Percentiles rank a stretch among this genome's conserved stretches.
These are phyloP conservation scores for Trichoderma arundinaceum DNA, from an alignment of 2,329 filamentous ascomycete species.

Conservation along the genomic window DNA sequence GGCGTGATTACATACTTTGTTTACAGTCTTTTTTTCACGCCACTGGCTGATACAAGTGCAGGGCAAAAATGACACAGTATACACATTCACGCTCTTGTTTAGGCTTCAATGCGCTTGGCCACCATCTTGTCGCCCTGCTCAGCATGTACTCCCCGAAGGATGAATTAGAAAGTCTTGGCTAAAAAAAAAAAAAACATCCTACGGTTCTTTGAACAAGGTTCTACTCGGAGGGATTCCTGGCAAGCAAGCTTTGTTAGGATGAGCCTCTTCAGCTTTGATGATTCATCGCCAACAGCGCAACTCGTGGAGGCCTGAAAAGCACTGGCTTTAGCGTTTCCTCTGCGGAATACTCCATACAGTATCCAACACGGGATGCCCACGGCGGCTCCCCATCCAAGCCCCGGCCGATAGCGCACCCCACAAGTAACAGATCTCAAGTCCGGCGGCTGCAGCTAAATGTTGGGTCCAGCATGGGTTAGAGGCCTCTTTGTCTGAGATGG, in stretches of 20 bases:
- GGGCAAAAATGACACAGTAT: conserved; percentile 3
- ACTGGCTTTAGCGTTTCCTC: not conserved
- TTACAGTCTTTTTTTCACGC: not conserved
- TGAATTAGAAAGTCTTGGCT: not conserved
- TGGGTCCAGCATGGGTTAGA: conserved; percentile 20
- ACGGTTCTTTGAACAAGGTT: not conserved
- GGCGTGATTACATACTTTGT: conserved; percentile 12
- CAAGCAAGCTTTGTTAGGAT: not conserved
- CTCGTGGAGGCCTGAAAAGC: not conserved
- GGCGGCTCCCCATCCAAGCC: conserved; percentile 9
- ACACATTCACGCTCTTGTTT: not conserved
- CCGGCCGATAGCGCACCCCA: conserved; percentile 27
- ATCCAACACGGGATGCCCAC: conserved; percentile 2
- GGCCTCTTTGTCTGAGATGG: conserved; percentile 16
- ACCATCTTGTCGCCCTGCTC: not conserved
- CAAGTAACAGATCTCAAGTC: conserved; percentile 24
- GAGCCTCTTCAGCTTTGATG: not conserved
- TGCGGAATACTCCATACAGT: conserved; percentile 26
- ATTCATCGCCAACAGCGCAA: not conserved
- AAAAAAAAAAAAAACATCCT: not conserved
- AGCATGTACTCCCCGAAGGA: not conserved
- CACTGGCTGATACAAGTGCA: not conserved
- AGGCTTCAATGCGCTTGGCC: not conserved
- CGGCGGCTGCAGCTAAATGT: conserved; percentile 21
- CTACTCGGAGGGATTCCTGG: not conserved